These are phyloP conservation scores for Tilletia caries DNA, from an alignment of 1,284 basidiomycete genomes.

Conservation along the genomic window DNA sequence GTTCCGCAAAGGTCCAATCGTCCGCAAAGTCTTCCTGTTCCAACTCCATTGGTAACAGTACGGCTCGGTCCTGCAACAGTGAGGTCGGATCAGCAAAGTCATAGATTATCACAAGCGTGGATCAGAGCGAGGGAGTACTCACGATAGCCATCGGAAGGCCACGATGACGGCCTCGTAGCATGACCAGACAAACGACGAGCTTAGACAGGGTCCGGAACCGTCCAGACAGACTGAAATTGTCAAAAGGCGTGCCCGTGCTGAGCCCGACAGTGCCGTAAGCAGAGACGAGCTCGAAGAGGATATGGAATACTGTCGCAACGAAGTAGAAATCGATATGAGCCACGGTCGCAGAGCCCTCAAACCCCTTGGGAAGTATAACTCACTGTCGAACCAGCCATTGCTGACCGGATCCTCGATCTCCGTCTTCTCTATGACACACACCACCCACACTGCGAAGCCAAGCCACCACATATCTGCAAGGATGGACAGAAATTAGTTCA, in stretches of 20 bases:
- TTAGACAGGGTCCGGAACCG: conserved; percentile 77
- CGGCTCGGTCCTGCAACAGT: conserved; percentile 64
- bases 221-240: conserved; percentile 74
- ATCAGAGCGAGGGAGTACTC: not conserved
- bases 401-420: conserved; percentile 39
- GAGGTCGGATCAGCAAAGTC: not conserved
- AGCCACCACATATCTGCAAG: conserved; percentile 50
- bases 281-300: conserved; percentile 74
- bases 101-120: not conserved
- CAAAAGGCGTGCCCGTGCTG: conserved; percentile 68
- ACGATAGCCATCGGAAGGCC: conserved; percentile 69
- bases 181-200: conserved; percentile 72
- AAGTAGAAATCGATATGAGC: conserved; percentile 64
- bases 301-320: conserved; percentile 65
- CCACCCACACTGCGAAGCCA: conserved; percentile 51
- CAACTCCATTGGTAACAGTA: conserved; percentile 52
- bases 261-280: conserved; percentile 59
- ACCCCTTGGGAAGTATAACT: conserved; percentile 62
- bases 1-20: conserved; percentile 4
- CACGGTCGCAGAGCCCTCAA: conserved; percentile 59
- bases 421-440: conserved; percentile 49
- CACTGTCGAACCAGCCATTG: conserved; percentile 43
- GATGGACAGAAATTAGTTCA: not conserved
- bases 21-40: conserved; percentile 35
- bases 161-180: conserved; percentile 89